phyloP scores from a whole-genome alignment of 495 filamentous ascomycete species.

The Penicillium manginii region DNA sequence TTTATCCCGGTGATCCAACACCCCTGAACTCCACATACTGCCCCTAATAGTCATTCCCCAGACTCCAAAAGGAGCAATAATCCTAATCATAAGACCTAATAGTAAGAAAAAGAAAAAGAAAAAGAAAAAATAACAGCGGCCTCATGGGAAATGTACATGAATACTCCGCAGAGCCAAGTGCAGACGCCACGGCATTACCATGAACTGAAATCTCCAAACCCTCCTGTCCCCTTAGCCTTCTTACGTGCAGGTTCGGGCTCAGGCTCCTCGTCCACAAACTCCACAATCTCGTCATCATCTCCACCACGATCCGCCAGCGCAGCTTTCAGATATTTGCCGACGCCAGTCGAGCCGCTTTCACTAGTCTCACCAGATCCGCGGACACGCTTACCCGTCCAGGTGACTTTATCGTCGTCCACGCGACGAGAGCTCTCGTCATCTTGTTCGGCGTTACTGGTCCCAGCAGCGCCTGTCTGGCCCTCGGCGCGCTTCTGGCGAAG shows the following conservation, averaged over 20 bases:
- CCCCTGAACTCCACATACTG: conserved; percentile 4
- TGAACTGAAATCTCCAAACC: conserved; percentile 86
- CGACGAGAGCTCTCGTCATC: conserved; percentile 51
- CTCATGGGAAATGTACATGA: neutral
- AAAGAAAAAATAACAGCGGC: neutral
- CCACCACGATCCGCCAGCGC: conserved; percentile 45
- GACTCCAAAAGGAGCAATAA: too few relatives aligned
- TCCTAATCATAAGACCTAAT: too few relatives aligned
- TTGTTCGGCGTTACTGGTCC: conserved; percentile 35
- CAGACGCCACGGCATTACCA: conserved; percentile 25
- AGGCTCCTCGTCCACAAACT: conserved; percentile 60
- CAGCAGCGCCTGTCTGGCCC: conserved; percentile 45
- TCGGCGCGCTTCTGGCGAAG: conserved; percentile 56
- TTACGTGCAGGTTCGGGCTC: conserved; percentile 73
- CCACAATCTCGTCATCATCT: conserved; percentile 61
- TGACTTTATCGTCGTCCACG: conserved; percentile 85
- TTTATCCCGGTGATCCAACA: conserved; percentile 2
- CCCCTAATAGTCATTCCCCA: neutral
- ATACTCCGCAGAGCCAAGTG: neutral
- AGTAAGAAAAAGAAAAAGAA: neutral
- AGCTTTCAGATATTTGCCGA: conserved; percentile 82
- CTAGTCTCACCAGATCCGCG: conserved; percentile 56
- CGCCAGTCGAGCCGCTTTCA: conserved; percentile 47
- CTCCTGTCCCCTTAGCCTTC: conserved; percentile 72
- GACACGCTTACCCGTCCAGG: conserved; percentile 89